phyloP scores from a whole-genome alignment of 1,139 yeast genomes.

The Suhomyces kunorum region DNA sequence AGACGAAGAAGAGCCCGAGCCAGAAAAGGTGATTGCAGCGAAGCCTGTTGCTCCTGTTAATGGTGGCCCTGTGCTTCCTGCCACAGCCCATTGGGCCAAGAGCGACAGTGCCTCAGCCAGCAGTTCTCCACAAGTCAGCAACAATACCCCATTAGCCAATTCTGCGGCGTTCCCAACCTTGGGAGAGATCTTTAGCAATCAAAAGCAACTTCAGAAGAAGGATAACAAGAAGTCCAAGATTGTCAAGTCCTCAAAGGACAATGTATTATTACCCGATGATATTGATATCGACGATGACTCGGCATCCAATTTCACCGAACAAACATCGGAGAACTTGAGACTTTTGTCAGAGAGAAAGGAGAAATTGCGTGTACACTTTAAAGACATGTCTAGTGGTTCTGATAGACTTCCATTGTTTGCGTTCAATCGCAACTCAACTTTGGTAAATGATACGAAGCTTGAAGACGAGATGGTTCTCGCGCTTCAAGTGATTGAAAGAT shows the following conservation, averaged over 20 bases:
- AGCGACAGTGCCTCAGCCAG: conserved; percentile 27
- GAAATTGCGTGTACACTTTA: conserved; percentile 38
- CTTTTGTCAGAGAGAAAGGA: conserved; percentile 34
- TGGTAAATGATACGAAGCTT: conserved; percentile 26
- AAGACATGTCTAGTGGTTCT: conserved; percentile 21
- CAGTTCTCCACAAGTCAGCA: conserved; percentile 39
- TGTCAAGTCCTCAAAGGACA: conserved; percentile 29
- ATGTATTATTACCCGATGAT: conserved; percentile 37
- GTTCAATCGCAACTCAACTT: conserved; percentile 29
- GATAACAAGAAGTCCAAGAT: conserved; percentile 32
- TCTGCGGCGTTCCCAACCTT: conserved; percentile 72
- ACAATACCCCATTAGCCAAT: conserved; percentile 46
- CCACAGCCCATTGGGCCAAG: conserved; percentile 61
- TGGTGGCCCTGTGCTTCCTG: conserved; percentile 48
- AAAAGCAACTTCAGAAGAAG: conserved; percentile 36
- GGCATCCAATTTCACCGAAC: conserved; percentile 39
- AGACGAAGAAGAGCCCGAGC: conserved; percentile 24
- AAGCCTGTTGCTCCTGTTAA: conserved; percentile 9
- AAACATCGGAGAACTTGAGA: conserved; percentile 36
- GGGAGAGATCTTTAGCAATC: conserved; percentile 59
- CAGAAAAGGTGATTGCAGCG: conserved; percentile 10
- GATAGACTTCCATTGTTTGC: conserved; percentile 43
- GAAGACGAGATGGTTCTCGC: conserved; percentile 43
- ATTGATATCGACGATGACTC: conserved; percentile 43
- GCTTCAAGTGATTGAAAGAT: conserved; percentile 46